Evolutionary conservation across 1,139 yeast species (phyloP).

Genomic region (Arxiozyma bovina): DNA sequence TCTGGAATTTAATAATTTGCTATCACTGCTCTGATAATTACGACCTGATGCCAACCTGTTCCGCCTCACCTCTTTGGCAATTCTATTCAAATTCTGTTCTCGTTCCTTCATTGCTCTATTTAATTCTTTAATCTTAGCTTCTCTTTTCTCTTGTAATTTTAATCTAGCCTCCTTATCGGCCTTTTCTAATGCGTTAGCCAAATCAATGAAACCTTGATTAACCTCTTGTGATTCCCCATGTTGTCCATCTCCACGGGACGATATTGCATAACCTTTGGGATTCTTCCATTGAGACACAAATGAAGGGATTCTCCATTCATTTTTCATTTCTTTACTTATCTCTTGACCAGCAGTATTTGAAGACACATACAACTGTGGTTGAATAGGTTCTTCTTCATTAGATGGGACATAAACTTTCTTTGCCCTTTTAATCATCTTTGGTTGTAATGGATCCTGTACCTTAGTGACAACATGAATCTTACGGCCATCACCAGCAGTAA

Average conservation of each 20-base stretch:
- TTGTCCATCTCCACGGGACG: constrained; percentile 52
- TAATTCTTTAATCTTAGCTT: constrained; percentile 45
- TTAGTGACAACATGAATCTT: constrained; percentile 43
- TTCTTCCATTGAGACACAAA: constrained; percentile 95
- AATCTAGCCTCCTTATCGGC: constrained; percentile 73
- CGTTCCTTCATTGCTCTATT: constrained; percentile 49
- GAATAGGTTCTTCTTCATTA: constrained; percentile 3
- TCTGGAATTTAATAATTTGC: constrained; percentile 39
- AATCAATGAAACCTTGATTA: constrained; percentile 52
- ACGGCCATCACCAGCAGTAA: constrained; percentile 25
- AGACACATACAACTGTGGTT: constrained; percentile 32
- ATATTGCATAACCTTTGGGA: constrained; percentile 80
- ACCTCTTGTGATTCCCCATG: constrained; percentile 33
- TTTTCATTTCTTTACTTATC: constrained; percentile 60
- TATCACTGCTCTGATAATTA: constrained; percentile 14
- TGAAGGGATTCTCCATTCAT: constrained; percentile 82
- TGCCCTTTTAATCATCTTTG: constrained; percentile 59
- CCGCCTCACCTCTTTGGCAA: constrained; percentile 41
- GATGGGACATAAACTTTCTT: constrained; percentile 49
- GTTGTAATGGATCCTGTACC: constrained; percentile 78
- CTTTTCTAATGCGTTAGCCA: constrained; percentile 62
- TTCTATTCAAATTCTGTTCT: constrained; percentile 44
- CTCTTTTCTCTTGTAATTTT: constrained; percentile 54
- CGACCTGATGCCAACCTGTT: neutral
- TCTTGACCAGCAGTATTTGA: constrained; percentile 18